Evolutionary conservation across 2,329 filamentous ascomycete genomes (phyloP).

Genomic region (Stromatinia cepivora): DNA sequence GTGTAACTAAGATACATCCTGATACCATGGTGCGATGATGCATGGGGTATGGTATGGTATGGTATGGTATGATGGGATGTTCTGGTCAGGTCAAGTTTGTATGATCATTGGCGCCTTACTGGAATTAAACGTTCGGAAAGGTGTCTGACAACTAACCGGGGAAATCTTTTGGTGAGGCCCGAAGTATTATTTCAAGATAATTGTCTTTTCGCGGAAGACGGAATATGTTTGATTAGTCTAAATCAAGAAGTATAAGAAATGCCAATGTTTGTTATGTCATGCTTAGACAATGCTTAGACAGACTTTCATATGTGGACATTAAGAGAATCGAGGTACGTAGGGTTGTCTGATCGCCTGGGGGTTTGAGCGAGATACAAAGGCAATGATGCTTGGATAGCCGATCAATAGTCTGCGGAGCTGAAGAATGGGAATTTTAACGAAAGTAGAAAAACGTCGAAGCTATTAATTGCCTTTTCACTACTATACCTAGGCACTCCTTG

Average conservation of each 20-base stretch:
- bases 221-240: slow-evolving; percentile 9
- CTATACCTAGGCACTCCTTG: too few relatives aligned
- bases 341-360: background rate
- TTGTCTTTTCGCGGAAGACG: slow-evolving; percentile 19
- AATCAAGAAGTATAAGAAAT: background rate
- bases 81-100: background rate
- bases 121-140: slow-evolving; percentile 17
- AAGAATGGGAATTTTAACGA: background rate
- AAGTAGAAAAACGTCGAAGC: background rate
- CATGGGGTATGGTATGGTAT: background rate
- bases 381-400: too few relatives aligned
- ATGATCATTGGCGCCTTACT: slow-evolving; percentile 4
- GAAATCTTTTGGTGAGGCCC: background rate
- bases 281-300: background rate
- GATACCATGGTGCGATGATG: slow-evolving; percentile 11
- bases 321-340: background rate
- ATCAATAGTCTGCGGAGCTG: background rate
- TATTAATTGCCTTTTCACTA: background rate
- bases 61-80: background rate
- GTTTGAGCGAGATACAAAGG: background rate
- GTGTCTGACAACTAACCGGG: background rate
- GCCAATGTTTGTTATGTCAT: slow-evolving; percentile 3
- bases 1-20: slow-evolving; percentile 7
- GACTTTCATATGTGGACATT: slow-evolving; percentile 12
- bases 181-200: background rate